These are phyloP conservation scores for Mantamonas sphyraenae DNA, from an alignment of 78 protist genomes.

Conservation along the genomic window DNA sequence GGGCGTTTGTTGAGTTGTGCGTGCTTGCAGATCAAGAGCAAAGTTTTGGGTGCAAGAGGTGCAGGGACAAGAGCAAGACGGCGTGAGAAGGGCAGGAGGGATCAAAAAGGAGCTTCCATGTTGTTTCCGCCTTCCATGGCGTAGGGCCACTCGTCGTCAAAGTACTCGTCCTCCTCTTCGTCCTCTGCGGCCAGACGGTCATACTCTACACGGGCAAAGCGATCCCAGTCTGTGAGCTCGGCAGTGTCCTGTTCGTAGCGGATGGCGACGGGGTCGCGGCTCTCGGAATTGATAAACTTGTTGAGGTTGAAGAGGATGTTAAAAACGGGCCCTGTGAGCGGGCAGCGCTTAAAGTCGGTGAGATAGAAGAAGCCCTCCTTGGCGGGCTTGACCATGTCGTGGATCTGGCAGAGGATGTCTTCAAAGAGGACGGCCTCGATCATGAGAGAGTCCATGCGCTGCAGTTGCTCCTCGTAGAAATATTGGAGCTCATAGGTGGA, in stretches of 20 bases:
- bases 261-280: conserved; percentile 56
- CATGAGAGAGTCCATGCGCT: conserved; percentile 48
- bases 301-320: conserved; percentile 69
- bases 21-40: no score
- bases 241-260: not conserved
- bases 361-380: not conserved
- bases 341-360: conserved; percentile 15
- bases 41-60: no score
- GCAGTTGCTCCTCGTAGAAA: conserved; percentile 66
- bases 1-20: no score
- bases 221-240: conserved; percentile 74
- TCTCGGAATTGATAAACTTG: conserved; percentile 74
- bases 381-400: conserved; percentile 27
- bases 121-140: no score
- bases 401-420: conserved; percentile 66
- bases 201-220: conserved; percentile 78
- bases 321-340: conserved; percentile 49
- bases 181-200: conserved; percentile 48
- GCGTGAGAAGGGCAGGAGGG: no score
- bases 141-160: no score
- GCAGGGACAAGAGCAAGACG: no score
- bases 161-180: conserved; percentile 35
- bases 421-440: conserved; percentile 48
- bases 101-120: no score
- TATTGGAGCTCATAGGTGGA: conserved; percentile 73